Base-by-base conservation (phyloP, 2,329 filamentous ascomycete species). In the Fusarium sp. region DNA sequence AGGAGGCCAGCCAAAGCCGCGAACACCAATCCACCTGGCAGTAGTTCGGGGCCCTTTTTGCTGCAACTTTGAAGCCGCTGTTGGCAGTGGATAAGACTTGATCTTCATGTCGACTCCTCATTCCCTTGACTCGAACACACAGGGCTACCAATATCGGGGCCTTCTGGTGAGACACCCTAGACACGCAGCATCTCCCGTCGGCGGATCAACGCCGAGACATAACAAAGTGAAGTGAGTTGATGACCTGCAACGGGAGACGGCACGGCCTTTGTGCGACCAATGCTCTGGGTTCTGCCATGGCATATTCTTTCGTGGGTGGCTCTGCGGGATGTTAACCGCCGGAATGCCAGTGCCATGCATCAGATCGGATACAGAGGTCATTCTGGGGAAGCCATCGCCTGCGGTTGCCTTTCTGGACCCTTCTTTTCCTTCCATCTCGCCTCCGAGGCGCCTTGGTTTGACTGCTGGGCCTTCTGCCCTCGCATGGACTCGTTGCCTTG, bases 41-140 rank as follows among this genome's bases (percentile, higher is more conserved):
- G 61, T 59, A 67, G 61, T 66, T 62, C 71, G 37, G 65, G 68
- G 33, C 47, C 54, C 15, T 64, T 74, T 47, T 54, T 54, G 4
- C 47, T 54, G 65, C 72, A 62, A 54, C 65, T 40, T 37, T 64
- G 40, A 45, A 72, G 65, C 58, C 50, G 65, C 54, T 47, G 15
- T n/a, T 63, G 43, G 50, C 45, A 60, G 43, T 54, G 43, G 57
- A 66, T n/a, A n/a, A 33, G 57, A 50, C 59, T 72, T 40, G 47
- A 59, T 37, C 60, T 58, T 69, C 50, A 54, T 65, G 30, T 35
- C 25, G 52, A 70, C 57, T 40, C 56, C 71, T 61, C 65, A 77
- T 76, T 65, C 66, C 52, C 65, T 76, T 76, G 72, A 77, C 74
- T 76, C 70, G 54, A 60, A 43, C 43, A 72, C 66, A 63, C 61